A percentile compares a stretch with the other conserved stretches of the same genome.
These are phyloP conservation scores for Pseudofabraea citricarpa DNA, from an alignment of 2,329 filamentous ascomycete genomes.

Conservation along the genomic window DNA sequence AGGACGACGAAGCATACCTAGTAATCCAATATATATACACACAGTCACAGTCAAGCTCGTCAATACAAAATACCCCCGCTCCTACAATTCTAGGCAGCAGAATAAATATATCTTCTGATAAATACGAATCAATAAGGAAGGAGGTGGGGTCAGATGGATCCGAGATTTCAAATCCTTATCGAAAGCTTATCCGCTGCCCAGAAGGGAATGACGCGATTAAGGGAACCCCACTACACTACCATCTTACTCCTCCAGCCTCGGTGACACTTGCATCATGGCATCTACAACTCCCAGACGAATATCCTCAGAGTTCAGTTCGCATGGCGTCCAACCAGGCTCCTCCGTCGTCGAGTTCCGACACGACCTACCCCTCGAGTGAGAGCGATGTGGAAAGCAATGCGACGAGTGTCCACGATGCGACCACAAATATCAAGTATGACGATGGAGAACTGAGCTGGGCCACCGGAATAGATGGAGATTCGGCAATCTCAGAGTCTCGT, in stretches of 20 bases:
- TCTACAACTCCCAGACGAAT: not conserved
- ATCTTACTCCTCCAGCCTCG: not conserved
- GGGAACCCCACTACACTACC: not conserved
- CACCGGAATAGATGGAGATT: not conserved
- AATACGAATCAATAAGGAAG: too few relatives aligned
- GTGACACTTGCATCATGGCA: not conserved
- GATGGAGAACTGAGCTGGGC: not conserved
- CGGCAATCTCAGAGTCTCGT: not conserved
- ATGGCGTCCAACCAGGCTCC: not conserved
- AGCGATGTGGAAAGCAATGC: slow-evolving; percentile 1
- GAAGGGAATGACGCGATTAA: not conserved
- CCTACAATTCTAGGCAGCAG: too few relatives aligned
- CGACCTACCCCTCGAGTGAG: not conserved
- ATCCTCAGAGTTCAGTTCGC: not conserved
- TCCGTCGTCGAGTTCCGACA: not conserved
- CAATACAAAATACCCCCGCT: too few relatives aligned
- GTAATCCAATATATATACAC: too few relatives aligned
- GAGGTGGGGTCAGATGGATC: too few relatives aligned
- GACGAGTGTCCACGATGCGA: not conserved
- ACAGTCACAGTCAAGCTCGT: too few relatives aligned
- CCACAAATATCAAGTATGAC: not conserved
- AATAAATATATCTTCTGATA: too few relatives aligned
- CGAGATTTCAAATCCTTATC: too few relatives aligned
- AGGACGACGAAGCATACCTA: too few relatives aligned
- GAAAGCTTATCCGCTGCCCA: too few relatives aligned